Base-by-base conservation (phyloP, 176 grass and related monocot species). In the Carex myosuroides region DNA sequence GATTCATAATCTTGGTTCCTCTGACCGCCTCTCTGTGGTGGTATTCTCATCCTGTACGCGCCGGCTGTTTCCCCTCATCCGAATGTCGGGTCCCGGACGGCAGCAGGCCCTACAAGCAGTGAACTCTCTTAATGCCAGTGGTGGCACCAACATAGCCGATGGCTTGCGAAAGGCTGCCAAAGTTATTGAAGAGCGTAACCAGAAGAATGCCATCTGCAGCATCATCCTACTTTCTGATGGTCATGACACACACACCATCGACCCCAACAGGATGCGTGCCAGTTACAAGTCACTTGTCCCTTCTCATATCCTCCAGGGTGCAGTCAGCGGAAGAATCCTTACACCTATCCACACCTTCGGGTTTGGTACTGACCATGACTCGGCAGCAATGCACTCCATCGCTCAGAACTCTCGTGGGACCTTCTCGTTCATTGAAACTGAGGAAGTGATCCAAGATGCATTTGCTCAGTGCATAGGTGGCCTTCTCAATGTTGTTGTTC, bases 151-250 rank as follows among this genome's bases (percentile, higher is more conserved):
- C 80, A 92, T 94, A 52, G 88, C 83, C 17, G 88, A 92, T 2
- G 96, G 93, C 32, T 64, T 99, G 26, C 88, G 70, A 66, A 93
- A 88, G 72, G 96, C 81, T 52, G 89, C 87, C 61, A 95, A 93
- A 73, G 91, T 99, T 64, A 81, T 95, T 0, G 87, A 92, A 30
- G 89, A 94, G 8, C 79, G 90, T 33, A 84, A 41, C 29, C 81
- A 80, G 1, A 85, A 85, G 88, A 97, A 94, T 86, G 77, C 91
- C 4, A 86, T 94, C 18, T 83, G 88, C 75, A 94, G 91, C 84
- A 85, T 97, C 54, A 83, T 92, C 13, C 85, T 97, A n/a, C 90
- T 97, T 29, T 97, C 94, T 0, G 91, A 97, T 80, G 91, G 94
- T 18, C 87, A 83, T 10, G 90, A 92, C 68, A 87, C 50, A 46